Evolutionary conservation across 2,329 filamentous ascomycete species (phyloP), one percentile per base, ranked within the genome.

Genomic region (Phyllosticta citriasiana): DNA sequence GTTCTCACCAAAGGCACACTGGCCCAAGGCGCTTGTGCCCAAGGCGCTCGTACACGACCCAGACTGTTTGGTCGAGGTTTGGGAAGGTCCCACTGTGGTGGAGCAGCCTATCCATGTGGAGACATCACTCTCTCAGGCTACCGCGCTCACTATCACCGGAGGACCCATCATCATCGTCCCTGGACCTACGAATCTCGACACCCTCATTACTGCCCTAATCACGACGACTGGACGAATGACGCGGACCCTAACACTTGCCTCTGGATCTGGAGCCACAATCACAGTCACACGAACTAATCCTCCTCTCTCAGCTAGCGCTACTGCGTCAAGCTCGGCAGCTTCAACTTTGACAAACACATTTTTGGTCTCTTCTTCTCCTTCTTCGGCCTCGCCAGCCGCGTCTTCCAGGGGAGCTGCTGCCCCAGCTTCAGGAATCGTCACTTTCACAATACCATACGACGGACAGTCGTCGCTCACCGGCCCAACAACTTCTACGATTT

Each of bases 51-150:
- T 52, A 25, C 35, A 56, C 7, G 19, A 60, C 5, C 58, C 58
- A 25, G 58, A 60, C 53, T 56, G 53, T 22, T 26, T 60, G 2
- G 58, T 60, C 53, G 58, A 56, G n/a, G n/a, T 52, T 10, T 53
- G 55, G n/a, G 40, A 55, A 2, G 40, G 26, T 4, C 26, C 53
- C 8, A 60, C 53, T 10, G 54, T 60, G 26, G 25, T 30, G 25
- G 53, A 60, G n/a, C 58, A 60, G 19, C 58, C 58, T 4, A 47
- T 60, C 2, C 26, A 25, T 12, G 24, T 60, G 1, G 51, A 22
- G 22, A 60, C 58, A 12, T 22, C 19, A 9, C 12, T 60, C 5
- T 47, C 40, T n/a, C 19, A 53, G 22, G 19, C 25, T 1, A 6
- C 8, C 3, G 33, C 57, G 6, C 30, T 54, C 9, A 53, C 25